Evolutionary conservation across 2,329 filamentous ascomycete species (phyloP).

Genomic region (Sclerotinia borealis): DNA sequence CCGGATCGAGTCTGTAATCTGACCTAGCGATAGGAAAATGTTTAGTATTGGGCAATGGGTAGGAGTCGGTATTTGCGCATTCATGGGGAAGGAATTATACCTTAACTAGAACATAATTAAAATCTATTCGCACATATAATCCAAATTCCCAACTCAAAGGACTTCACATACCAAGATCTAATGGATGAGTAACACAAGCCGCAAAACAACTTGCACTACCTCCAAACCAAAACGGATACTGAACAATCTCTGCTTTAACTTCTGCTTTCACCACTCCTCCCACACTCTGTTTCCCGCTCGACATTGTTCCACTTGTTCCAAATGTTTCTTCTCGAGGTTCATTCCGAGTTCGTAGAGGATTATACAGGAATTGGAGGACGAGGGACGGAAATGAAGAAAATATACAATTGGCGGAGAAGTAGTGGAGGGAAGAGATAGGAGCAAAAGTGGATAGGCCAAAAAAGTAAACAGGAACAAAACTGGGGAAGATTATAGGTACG

Average conservation of each 20-base stretch:
- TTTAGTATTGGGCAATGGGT: constrained; percentile 1
- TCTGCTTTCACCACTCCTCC: constrained; percentile 13
- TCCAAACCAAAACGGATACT: constrained; percentile 91
- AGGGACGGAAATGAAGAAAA: neutral
- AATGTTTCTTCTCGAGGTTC: constrained; percentile 25
- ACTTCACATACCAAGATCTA: constrained; percentile 72
- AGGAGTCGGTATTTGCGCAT: neutral
- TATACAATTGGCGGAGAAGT: neutral
- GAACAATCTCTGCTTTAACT: constrained; percentile 28
- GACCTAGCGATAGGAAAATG: constrained; percentile 48
- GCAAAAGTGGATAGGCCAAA: constrained; percentile 8
- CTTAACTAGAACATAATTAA: constrained; percentile 22
- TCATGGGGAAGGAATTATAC: constrained; percentile 17
- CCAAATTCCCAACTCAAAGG: neutral
- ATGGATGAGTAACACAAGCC: constrained; percentile 83
- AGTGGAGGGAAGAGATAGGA: neutral
- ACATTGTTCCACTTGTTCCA: constrained; percentile 14
- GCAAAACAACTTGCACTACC: constrained; percentile 91
- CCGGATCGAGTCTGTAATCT: constrained; percentile 78
- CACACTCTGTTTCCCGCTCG: constrained; percentile 14
- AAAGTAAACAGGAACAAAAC: constrained; percentile 8
- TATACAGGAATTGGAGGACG: neutral
- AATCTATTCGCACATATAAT: neutral
- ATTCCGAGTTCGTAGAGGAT: constrained; percentile 3
- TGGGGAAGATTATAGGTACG: neutral